These are phyloP conservation scores for Beauveria asiatica DNA, from an alignment of 2,329 filamentous ascomycete species.

Conservation along the genomic window DNA sequence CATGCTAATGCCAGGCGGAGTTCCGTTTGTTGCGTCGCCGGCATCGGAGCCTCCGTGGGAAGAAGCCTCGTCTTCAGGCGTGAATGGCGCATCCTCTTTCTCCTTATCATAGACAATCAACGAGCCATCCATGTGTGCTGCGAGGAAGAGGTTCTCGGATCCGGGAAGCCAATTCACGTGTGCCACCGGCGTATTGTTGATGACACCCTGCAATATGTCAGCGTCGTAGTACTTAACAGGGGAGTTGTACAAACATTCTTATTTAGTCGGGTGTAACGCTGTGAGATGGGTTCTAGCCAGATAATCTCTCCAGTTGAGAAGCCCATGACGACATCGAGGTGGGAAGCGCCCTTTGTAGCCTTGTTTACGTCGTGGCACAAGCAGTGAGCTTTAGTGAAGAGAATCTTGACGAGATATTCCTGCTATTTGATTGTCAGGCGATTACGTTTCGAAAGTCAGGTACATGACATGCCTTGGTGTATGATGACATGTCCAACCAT, in stretches of 20 bases:
- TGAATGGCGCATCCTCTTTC: conserved; percentile 78
- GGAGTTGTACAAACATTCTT: conserved; percentile 61
- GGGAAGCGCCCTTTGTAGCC: conserved; percentile 66
- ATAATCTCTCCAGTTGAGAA: conserved; percentile 96
- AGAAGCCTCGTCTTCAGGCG: conserved; percentile 52
- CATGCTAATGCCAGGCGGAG: conserved; percentile 39
- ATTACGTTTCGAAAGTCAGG: neutral
- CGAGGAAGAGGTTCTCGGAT: conserved; percentile 87
- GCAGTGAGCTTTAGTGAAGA: conserved; percentile 94
- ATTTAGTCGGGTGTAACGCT: conserved; percentile 90
- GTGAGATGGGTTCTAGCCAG: conserved; percentile 96
- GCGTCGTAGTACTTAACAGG: neutral
- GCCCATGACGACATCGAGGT: conserved; percentile 88
- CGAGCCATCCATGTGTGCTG: conserved; percentile 84
- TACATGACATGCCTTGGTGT: conserved; percentile 48
- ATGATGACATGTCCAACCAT: conserved; percentile 83
- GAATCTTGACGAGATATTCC: conserved; percentile 88
- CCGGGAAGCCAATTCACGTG: conserved; percentile 90
- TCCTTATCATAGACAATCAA: conserved; percentile 96
- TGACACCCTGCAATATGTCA: conserved; percentile 54
- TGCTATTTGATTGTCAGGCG: conserved; percentile 37
- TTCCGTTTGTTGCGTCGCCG: conserved; percentile 28
- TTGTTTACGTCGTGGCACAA: conserved; percentile 89
- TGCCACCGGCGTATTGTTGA: conserved; percentile 77
- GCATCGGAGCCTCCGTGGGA: conserved; percentile 49